Evolutionary conservation across 1,284 basidiomycete species (phyloP), one percentile per base, ranked within the genome.

Genomic region (Cryptococcus sp.): DNA sequence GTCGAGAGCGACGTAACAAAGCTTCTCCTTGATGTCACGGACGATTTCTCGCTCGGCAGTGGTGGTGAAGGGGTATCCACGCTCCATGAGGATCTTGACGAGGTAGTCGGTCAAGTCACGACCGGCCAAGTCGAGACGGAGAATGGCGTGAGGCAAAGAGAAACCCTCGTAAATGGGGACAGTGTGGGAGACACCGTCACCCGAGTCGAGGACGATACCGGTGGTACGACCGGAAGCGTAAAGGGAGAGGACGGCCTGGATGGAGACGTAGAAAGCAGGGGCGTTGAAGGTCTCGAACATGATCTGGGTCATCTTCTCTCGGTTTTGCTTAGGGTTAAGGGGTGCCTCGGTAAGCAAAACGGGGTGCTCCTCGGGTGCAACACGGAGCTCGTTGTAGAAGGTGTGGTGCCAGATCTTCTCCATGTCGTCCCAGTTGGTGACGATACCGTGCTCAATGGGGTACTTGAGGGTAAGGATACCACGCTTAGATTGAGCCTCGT

Each of bases 271-370:
- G 84, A 94, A 93, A 17, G 91, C 91, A 56, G 91, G 91, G 5
- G 86, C 87, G 81, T 93, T 94, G 86, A 95, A 94, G 48, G 91
- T 94, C 84, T 95, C 91, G 80, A 95, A 95, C 90, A 93, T 93
- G 84, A 93, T 93, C 82, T 93, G 91, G 63, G 91, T 93, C 91
- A 93, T 93, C 85, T 93, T 93, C 83, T 95, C 91, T 77, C 91
- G 84, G 84, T 94, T 93, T 62, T 88, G 88, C 84, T 93, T 94
- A 71, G 92, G 91, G 84, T 93, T 95, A 67, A 93, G 86, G 82
- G 91, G 85, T n/a, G 91, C 92, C 82, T 95, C 92, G 65, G 92
- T 94, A 84, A 95, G 84, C 46, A 95, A 85, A 65, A 93, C 89
- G 65, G 92, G 91, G 84, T 94, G 91, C 83, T 94, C 91, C 81